phyloP scores from a whole-genome alignment of 2,329 filamentous ascomycete genomes.

The Uncinocarpus reesii region DNA sequence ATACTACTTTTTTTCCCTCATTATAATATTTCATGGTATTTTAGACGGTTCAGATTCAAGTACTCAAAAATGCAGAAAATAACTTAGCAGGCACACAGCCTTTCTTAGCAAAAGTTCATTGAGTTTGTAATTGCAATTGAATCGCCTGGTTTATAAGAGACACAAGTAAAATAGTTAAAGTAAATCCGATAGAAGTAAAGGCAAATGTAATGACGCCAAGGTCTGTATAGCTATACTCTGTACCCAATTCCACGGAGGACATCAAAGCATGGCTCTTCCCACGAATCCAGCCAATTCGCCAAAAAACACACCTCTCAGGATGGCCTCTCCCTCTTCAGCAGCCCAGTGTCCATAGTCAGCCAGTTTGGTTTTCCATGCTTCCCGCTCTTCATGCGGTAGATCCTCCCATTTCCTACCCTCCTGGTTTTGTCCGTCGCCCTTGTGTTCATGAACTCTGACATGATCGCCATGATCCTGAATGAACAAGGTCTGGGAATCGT shows the following conservation, averaged over 20 bases:
- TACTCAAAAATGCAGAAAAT: too few species aligned
- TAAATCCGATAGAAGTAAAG: too few species aligned
- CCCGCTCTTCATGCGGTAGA: constrained; percentile 51
- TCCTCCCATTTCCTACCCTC: constrained; percentile 54
- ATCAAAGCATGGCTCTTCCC: constrained; percentile 6
- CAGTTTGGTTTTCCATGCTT: constrained; percentile 59
- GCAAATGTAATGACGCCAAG: too few species aligned
- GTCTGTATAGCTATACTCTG: too few species aligned
- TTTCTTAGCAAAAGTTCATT: too few species aligned
- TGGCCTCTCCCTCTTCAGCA: constrained; percentile 64
- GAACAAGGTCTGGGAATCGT: constrained; percentile 16
- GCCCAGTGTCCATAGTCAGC: constrained; percentile 65
- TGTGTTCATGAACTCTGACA: constrained; percentile 1
- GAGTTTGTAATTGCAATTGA: too few species aligned
- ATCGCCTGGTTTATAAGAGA: not conserved
- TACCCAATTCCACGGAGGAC: not conserved
- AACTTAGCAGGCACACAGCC: too few species aligned
- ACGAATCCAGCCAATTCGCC: constrained; percentile 49
- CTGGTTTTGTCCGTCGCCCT: not conserved
- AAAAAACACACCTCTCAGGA: constrained; percentile 70
- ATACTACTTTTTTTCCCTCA: not conserved
- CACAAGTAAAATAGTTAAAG: not conserved
- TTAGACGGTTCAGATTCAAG: too few species aligned
- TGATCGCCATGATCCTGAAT: constrained; percentile 14
- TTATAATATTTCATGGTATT: too few species aligned